Evolutionary conservation across 1,139 yeast genomes (phyloP), one percentile per base, ranked within the genome.

Genomic region (Sugiyamaella paludigena): DNA sequence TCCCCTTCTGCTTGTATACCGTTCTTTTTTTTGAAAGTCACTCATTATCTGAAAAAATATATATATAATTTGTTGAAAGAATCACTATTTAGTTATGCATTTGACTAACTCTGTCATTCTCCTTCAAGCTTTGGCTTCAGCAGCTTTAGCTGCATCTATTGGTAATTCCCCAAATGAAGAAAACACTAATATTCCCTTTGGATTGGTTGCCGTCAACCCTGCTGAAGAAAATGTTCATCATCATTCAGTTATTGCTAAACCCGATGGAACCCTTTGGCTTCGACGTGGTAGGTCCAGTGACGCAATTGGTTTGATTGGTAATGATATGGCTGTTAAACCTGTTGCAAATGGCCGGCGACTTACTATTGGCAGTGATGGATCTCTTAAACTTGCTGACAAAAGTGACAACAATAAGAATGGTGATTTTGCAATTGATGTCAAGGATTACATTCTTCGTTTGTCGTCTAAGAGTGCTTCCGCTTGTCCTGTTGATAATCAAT

Each of bases 121-220:
- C 42, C 48, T 48, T 34, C 56, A 53, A 44, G 45, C 49, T 15
- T 42, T 53, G 42, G 43, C 47, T 13, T 41, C 51, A 16, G 52
- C 47, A 16, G 44, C 53, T 19, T 39, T 48, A 44, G 52, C 56
- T 26, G 11, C 44, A 24, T 53, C 56, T 5, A 37, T 50, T 36
- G 31, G 27, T 9, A 28, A 29, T n/a, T n/a, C n/a, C n/a, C 33
- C 8, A 28, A 39, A 30, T 13, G 24, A 28, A 2, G n/a, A 26
- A 31, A 34, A 34, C 16, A 31, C 10, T 33, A 11, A 37, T 19
- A 35, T 26, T 12, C 40, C 49, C 6, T 24, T 47, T 15, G 50
- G 47, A 8, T 40, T 47, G 15, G 19, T 47, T 31, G 50, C 50
- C n/a, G 15, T 40, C 13, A 42, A 42, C 19, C 37, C 46, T 13